These are phyloP conservation scores for Endotrypanum monterogeii DNA, from an alignment of 208 protist genomes.

Conservation along the genomic window DNA sequence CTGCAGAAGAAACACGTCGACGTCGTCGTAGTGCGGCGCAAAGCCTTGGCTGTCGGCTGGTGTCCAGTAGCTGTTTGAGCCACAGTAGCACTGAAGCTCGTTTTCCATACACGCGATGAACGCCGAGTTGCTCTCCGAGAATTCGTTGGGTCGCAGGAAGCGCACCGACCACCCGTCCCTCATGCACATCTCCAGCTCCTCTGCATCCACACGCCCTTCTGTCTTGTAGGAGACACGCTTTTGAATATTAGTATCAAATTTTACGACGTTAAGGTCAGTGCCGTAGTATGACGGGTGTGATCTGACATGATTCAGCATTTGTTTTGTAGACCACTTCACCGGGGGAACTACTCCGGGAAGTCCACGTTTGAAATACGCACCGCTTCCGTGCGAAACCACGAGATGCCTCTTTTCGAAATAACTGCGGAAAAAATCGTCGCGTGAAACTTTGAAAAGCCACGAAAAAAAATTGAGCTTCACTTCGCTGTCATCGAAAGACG, in stretches of 20 bases:
- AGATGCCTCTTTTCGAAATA: constrained; percentile 85
- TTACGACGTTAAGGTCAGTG: constrained; percentile 57
- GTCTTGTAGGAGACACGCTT: constrained; percentile 48
- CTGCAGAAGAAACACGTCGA: constrained; percentile 96
- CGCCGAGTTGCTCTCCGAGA: constrained; percentile 55
- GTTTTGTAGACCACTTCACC: constrained; percentile 55
- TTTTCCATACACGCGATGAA: constrained; percentile 82
- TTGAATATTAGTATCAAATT: constrained; percentile 45
- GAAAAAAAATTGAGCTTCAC: constrained; percentile 38
- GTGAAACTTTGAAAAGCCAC: constrained; percentile 52
- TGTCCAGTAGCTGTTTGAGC: constrained; percentile 95
- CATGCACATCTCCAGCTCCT: constrained; percentile 58
- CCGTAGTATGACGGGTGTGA: constrained; percentile 37
- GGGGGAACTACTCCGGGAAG: constrained; percentile 33
- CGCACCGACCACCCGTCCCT: constrained; percentile 79
- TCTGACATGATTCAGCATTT: constrained; percentile 44
- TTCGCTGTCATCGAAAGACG: neutral
- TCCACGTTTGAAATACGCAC: constrained; percentile 43
- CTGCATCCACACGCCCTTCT: constrained; percentile 22
- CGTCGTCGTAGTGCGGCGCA: constrained; percentile 97
- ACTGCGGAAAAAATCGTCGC: constrained; percentile 64
- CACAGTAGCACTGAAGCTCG: constrained; percentile 84
- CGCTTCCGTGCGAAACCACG: constrained; percentile 38
- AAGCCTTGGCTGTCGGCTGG: constrained; percentile 90
- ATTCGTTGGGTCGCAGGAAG: constrained; percentile 84